Evolutionary conservation across 148 eudicot genomes (phyloP).

Genomic region (Amaranthus palmeri): DNA sequence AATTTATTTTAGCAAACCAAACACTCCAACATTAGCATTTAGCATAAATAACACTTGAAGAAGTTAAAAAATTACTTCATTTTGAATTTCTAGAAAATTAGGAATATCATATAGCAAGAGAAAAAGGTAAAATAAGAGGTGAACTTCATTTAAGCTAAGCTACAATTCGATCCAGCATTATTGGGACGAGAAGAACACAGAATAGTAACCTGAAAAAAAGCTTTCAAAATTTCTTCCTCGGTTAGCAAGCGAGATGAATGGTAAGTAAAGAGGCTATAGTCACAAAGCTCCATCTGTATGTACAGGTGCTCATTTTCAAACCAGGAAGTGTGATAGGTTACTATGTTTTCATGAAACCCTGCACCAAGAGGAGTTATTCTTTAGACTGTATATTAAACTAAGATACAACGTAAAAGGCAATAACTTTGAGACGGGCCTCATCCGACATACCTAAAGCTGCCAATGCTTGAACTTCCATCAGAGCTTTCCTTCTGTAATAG

Average conservation of each 20-base stretch:
- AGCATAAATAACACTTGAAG: too few relatives aligned
- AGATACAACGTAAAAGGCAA: background rate
- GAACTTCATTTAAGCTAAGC: too few relatives aligned
- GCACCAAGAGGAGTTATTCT: slow-evolving; percentile 19
- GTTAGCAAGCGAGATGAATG: slow-evolving; percentile 30
- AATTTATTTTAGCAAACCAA: too few relatives aligned
- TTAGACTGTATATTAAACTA: background rate
- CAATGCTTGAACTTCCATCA: slow-evolving; percentile 92
- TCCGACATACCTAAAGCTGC: slow-evolving; percentile 64
- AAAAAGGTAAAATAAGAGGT: too few relatives aligned
- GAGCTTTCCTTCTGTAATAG: slow-evolving; percentile 71
- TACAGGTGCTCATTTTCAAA: slow-evolving; percentile 72
- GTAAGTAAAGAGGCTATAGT: slow-evolving; percentile 52
- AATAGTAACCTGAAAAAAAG: slow-evolving; percentile 55
- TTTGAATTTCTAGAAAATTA: too few relatives aligned
- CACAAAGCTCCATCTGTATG: slow-evolving; percentile 92
- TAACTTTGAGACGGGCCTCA: background rate
- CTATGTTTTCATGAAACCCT: slow-evolving; percentile 79
- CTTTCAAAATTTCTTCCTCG: slow-evolving; percentile 52
- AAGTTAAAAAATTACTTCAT: too few relatives aligned
- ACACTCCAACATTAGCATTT: too few relatives aligned
- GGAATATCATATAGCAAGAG: too few relatives aligned
- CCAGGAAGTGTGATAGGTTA: slow-evolving; percentile 78
- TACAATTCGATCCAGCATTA: background rate
- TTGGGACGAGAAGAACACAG: background rate